Base-by-base conservation (phyloP, 176 grass and related monocot species). In the Avena insularis region DNA sequence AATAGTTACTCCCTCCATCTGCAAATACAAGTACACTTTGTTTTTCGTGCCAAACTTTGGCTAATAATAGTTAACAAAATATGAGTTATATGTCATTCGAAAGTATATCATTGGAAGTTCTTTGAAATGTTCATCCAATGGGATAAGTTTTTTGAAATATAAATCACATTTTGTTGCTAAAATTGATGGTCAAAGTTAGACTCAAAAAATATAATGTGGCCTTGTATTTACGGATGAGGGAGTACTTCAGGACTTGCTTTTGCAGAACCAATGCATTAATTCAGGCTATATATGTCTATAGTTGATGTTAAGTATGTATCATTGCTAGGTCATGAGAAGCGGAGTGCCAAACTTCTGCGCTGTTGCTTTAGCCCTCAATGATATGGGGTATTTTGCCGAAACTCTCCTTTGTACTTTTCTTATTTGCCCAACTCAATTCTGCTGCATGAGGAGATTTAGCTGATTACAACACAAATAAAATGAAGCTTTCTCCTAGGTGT, bases 301-400 rank as follows among this genome's bases (percentile, higher is more conserved):
- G 21, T 85, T 90, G 35, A 90, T 87, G 45, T 79, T 90, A 19
- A 72, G 58, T 90, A 48, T 78, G 62, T 84, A 38, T 14, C 38
- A 10, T 57, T 91, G 47, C 84, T 84, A 98, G 93, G 96, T 96
- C 68, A 96, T 93, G 71, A 94, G 89, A 93, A 98, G 96, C 46
- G 96, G 96, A 87, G 77, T 96, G 64, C 96, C 93, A 66, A 98
- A 98, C 85, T 98, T 98, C 77, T 98, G 93, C 83, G 92, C 92
- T 71, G 96, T 98, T 86, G 96, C 96, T 85, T 92, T 98, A 92
- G 92, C 93, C 76, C 92, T 98, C 71, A 86, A 83, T 79, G 93
- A 98, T 90, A 88, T 96, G 86, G 96, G 96, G 93, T 98, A 91
- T 89, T 74, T 81, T 60, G 29, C 82, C 33, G 90, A 54, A 81